Evolutionary conservation across 202 grass and related monocot genomes (phyloP), one percentile per base, ranked within the genome.

Genomic region (Brachypodium distachyon): DNA sequence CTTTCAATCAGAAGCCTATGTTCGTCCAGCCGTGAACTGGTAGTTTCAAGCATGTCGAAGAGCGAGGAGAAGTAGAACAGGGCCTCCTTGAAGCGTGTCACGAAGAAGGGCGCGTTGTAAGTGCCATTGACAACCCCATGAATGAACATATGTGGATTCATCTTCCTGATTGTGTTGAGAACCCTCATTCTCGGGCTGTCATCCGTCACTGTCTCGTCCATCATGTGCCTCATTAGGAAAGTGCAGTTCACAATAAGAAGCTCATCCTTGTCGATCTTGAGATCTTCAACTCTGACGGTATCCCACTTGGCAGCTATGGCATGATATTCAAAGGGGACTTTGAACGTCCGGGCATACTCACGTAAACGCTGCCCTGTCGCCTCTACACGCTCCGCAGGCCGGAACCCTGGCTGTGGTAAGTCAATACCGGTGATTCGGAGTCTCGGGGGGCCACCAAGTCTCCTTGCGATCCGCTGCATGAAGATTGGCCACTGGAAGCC

Each of bases 401-500:
- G 83, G 61, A 97, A 90, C 46, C 93, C 93, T 58, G 82, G 80
- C 25, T 82, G 70, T 0, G 93, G 93, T 0, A 84, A 44, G 54
- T 93, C 90, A 0, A 96, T 84, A 16, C 79, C 90, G 1, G 93
- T 97, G 53, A 93, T 82, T 3, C 84, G 65, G 27, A 97, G 25
- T 39, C 57, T 88, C 62, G 79, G 85, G 9, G 71, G 85, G 2
- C 79, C 87, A 54, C 79, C 79, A 18, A 17, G 21, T 68, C 76
- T 71, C 29, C 41, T 76, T 4, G 85, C 55, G 36, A 97, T 38
- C 11, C 38, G 60, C 43, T 97, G 82, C 79, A 93, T 65, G 44
- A 97, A 81, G 27, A 84, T 22, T 36, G 93, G 93, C 82, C 82
- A 90, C 66, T 97, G 93, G 62, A 97, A 93, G 40, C 93, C 93